phyloP scores from a whole-genome alignment of 257 asterid species.

The Solanum sparsipilum region DNA sequence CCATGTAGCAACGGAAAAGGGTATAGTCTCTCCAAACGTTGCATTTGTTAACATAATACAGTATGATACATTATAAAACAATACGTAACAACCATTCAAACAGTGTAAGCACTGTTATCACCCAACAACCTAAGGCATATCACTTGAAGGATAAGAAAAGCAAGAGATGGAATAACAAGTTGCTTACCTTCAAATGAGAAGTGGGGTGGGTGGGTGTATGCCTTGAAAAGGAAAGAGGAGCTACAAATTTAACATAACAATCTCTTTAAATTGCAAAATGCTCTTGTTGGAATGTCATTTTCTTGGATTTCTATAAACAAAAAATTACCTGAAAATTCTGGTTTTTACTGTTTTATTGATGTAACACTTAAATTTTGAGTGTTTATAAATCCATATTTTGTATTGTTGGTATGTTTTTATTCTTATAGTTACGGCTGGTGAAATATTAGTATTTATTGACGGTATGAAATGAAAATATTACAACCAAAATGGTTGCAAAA shows the following conservation, averaged over 20 bases:
- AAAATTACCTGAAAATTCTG: conserved; percentile 1
- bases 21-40: background rate
- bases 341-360: background rate
- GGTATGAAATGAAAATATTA: background rate
- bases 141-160: conserved; percentile 63
- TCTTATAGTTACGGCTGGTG: background rate
- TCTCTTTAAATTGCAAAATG: background rate
- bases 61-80: background rate
- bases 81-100: background rate
- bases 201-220: conserved; percentile 15
- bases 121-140: conserved; percentile 43
- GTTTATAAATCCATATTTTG: background rate
- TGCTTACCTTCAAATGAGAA: conserved; percentile 40
- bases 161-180: conserved; percentile 12
- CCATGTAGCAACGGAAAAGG: background rate
- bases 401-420: background rate
- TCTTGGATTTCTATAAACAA: conserved; percentile 9
- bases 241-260: conserved; percentile 29
- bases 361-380: background rate
- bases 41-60: background rate
- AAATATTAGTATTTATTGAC: background rate
- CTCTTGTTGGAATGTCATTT: conserved; percentile 44
- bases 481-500: background rate
- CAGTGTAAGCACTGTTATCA: conserved; percentile 11
- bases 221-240: conserved; percentile 54